phyloP scores from a whole-genome alignment of 1,284 basidiomycete species.

The Coniferiporia sulphurascens region DNA sequence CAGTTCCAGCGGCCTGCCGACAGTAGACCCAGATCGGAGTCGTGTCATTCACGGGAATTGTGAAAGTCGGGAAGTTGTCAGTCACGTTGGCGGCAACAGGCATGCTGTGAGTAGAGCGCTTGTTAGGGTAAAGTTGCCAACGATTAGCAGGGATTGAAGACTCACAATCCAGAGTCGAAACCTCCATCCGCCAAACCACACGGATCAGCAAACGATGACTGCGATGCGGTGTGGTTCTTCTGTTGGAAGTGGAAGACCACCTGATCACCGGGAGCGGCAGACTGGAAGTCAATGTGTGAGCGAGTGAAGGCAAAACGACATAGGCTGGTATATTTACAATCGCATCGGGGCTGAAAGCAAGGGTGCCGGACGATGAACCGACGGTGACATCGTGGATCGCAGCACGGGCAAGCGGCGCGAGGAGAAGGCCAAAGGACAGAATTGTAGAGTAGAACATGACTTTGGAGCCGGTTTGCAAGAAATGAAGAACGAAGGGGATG shows the following conservation, averaged over 20 bases:
- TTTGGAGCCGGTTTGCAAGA: conserved; percentile 31
- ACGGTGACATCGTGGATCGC: conserved; percentile 48
- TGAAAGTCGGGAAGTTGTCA: conserved; percentile 33
- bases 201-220: conserved; percentile 51
- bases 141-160: conserved; percentile 14
- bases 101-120: conserved; percentile 32
- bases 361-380: conserved; percentile 39
- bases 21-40: conserved; percentile 44
- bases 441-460: conserved; percentile 39
- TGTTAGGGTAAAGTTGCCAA: neutral
- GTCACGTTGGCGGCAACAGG: conserved; percentile 41
- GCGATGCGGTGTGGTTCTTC: conserved; percentile 54
- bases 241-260: conserved; percentile 54
- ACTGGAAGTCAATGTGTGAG: conserved; percentile 27
- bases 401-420: conserved; percentile 45
- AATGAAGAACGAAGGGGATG: conserved; percentile 21
- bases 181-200: conserved; percentile 45
- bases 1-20: conserved; percentile 31
- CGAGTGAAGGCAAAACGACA: conserved; percentile 14
- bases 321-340: conserved; percentile 35
- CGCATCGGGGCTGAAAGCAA: conserved; percentile 44
- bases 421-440: conserved; percentile 39
- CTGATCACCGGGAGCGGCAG: conserved; percentile 48
- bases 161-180: conserved; percentile 56
- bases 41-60: conserved; percentile 34